Evolutionary conservation across 306 rosid genomes (phyloP), one percentile per base, ranked within the genome.

Genomic region (Malus sylvestris): DNA sequence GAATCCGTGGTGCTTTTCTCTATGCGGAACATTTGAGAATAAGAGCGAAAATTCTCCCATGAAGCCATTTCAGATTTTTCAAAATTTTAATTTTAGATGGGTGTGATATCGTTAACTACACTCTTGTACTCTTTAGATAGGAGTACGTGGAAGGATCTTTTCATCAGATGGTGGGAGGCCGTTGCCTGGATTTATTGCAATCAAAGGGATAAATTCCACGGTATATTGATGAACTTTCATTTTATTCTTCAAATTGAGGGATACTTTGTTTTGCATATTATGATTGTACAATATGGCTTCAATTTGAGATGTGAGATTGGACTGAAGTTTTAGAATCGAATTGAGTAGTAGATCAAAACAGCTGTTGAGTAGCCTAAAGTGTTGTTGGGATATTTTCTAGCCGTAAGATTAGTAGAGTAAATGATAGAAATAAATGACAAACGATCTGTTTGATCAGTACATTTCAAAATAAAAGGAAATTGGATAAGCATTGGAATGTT

Each of bases 91-190:
- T 62, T 57, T 51, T 55, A 35, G 13, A 51, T 12, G 71, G 73
- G 67, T 62, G 53, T 76, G 68, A 35, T 29, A 53, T 49, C 67
- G 75, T 66, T 74, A 70, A 42, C 63, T 63, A n/a, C 75, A 74
- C 9, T 33, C 67, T 81, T 78, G 16, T 69, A 60, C 71, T 83
- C 71, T 80, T 29, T 68, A 95, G 98, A 85, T 89, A 44, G 97
- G 97, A 81, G 89, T 95, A 79, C 97, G 90, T 76, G 97, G 98
- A 81, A 88, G 96, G 74, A 84, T 95, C 61, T 89, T 85, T 83
- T 90, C 97, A 82, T 88, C 97, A 44, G 89, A 83, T 58, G 82
- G 77, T 70, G 97, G 98, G 78, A 89, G 87, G 79, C 96, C 98
- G 15, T 71, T 92, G 64, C 96, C 87, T 7, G 96, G 88, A 46